phyloP scores from a whole-genome alignment of 768 basidiomycete genomes.

The Boletus sp. region DNA sequence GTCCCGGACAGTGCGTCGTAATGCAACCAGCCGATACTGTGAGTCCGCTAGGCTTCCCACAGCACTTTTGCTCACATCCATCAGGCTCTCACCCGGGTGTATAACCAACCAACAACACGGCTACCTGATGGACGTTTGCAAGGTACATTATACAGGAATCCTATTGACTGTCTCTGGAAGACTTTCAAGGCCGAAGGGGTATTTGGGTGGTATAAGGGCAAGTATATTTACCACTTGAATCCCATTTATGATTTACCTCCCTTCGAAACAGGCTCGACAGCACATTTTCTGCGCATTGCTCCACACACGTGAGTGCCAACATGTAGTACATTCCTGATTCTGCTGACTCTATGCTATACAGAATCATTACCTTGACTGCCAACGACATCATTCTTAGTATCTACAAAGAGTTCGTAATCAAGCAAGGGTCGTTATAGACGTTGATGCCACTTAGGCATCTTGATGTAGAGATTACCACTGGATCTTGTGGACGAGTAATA shows the following conservation, averaged over 20 bases:
- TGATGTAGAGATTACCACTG: not conserved
- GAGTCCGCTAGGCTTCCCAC: slow-evolving; percentile 25
- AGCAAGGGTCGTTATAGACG: slow-evolving; percentile 11
- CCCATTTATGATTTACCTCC: not conserved
- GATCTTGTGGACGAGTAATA: not conserved
- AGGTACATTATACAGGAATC: slow-evolving; percentile 84
- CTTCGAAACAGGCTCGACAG: slow-evolving; percentile 68
- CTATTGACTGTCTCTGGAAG: slow-evolving; percentile 96
- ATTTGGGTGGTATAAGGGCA: slow-evolving; percentile 95
- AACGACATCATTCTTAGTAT: slow-evolving; percentile 76
- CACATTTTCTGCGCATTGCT: slow-evolving; percentile 89
- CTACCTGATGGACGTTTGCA: slow-evolving; percentile 68
- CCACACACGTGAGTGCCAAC: slow-evolving; percentile 73
- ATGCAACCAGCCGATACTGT: slow-evolving; percentile 97
- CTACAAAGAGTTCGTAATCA: slow-evolving; percentile 48
- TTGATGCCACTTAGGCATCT: not conserved
- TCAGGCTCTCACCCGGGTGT: slow-evolving; percentile 88
- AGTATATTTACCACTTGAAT: not conserved
- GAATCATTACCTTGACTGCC: slow-evolving; percentile 87
- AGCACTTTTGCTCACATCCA: not conserved
- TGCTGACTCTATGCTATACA: slow-evolving; percentile 28
- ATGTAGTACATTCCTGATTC: not conserved
- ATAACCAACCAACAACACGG: slow-evolving; percentile 85
- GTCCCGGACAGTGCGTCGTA: slow-evolving; percentile 58
- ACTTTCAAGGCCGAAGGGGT: slow-evolving; percentile 89